Conservation (phyloP, 805 yeast species). For the Sugiyamaella smithiae region DNA sequence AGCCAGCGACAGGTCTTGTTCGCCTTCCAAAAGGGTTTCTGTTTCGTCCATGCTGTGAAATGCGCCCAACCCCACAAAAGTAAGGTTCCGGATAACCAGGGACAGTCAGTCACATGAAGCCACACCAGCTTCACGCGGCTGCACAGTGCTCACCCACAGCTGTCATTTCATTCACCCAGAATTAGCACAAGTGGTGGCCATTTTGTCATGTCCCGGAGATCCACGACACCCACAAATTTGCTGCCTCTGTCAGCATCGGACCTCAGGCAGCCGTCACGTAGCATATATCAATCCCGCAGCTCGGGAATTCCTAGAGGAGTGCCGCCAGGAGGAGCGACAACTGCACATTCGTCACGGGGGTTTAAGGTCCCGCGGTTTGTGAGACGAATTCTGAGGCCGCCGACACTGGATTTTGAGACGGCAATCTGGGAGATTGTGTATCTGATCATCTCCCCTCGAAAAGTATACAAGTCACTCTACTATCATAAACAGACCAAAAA, state of each 20-base stretch:
- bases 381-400: constrained; percentile 60
- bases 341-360: constrained; percentile 8
- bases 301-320: constrained; percentile 11
- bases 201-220: constrained; percentile 14
- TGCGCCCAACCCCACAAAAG: too few species aligned
- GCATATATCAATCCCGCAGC: background rate
- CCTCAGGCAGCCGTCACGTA: constrained; percentile 2
- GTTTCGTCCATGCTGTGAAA: too few species aligned
- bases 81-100: too few species aligned
- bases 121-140: background rate
- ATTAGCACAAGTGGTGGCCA: background rate
- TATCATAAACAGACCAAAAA: constrained; percentile 77
- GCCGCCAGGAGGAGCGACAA: background rate
- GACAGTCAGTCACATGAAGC: too few species aligned
- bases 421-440: constrained; percentile 89
- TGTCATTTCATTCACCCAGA: background rate
- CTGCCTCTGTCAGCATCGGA: constrained; percentile 16
- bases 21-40: too few species aligned
- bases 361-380: constrained; percentile 29
- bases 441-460: constrained; percentile 68
- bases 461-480: constrained; percentile 77
- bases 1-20: too few species aligned
- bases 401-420: constrained; percentile 84
- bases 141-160: background rate
- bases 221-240: constrained; percentile 13